Conservation (phyloP, 257 asterid genomes). For the Eustoma russellianum region DNA sequence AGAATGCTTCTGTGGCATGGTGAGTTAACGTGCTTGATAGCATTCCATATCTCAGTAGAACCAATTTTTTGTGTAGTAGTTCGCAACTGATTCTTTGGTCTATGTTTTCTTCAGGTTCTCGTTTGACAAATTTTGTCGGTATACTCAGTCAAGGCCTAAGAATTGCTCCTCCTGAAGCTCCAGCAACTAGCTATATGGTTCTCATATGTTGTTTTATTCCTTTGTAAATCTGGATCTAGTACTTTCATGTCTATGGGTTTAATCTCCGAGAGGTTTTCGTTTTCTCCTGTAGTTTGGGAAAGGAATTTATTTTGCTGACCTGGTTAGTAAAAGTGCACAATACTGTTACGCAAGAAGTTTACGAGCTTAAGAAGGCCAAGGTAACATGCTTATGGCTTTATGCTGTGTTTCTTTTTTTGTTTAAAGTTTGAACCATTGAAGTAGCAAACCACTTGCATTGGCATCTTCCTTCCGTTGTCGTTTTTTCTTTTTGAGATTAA, state of each 20-base stretch:
- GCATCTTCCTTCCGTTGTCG: too few species aligned
- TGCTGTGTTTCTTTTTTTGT: background rate
- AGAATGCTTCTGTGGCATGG: constrained; percentile 99
- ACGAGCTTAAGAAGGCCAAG: constrained; percentile 69
- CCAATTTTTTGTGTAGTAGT: background rate
- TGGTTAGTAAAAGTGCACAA: constrained; percentile 98
- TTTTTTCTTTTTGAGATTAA: too few species aligned
- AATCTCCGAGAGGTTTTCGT: background rate
- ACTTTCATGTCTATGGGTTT: background rate
- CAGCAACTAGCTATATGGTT: constrained; percentile 97
- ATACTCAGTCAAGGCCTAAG: constrained; percentile 95
- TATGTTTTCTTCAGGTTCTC: constrained; percentile 52
- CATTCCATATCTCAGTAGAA: too few species aligned
- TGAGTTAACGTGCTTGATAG: constrained; percentile 22
- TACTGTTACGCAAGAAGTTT: constrained; percentile 79
- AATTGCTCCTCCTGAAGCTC: constrained; percentile 99
- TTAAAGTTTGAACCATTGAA: background rate
- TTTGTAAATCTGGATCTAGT: background rate
- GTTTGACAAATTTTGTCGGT: constrained; percentile 91
- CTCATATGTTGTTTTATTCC: constrained; percentile 7
- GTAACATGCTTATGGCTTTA: constrained; percentile 23
- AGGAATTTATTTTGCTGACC: constrained; percentile 93
- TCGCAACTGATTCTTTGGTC: constrained; percentile 3
- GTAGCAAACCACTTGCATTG: background rate
- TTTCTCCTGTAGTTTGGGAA: constrained; percentile 60